Conservation (phyloP, 2,329 filamentous ascomycete species). For the Paecilomyces sp. region DNA sequence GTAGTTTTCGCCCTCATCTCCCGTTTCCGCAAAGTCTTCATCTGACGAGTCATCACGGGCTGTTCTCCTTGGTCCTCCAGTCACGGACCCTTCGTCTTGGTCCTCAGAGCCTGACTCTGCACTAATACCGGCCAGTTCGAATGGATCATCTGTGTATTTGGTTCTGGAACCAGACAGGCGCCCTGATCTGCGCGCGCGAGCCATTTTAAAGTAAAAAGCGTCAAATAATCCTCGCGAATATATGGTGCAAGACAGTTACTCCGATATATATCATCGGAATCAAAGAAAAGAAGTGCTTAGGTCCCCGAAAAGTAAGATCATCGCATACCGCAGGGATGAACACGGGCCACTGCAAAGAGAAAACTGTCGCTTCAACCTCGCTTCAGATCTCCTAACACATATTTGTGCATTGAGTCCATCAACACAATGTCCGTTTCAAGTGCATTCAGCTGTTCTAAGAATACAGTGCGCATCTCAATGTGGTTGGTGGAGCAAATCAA, state of each 20-base stretch:
- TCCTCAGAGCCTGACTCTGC: conserved; percentile 19
- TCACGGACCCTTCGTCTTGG: conserved; percentile 2
- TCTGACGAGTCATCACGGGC: conserved; percentile 20
- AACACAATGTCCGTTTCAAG: background rate
- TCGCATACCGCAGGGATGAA: background rate
- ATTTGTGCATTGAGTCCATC: background rate
- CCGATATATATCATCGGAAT: background rate
- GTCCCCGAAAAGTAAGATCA: background rate
- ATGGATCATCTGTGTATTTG: conserved; percentile 29
- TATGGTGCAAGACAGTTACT: background rate
- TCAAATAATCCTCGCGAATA: background rate
- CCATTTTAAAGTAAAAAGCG: background rate
- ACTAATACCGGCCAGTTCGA: conserved; percentile 25
- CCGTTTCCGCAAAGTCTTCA: conserved; percentile 24
- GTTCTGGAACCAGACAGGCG: conserved; percentile 23
- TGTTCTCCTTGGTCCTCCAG: conserved; percentile 11
- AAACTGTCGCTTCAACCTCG: background rate
- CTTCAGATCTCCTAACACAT: background rate
- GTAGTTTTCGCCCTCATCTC: conserved; percentile 10
- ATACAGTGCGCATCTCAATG: background rate
- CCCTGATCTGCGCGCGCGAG: conserved; percentile 24
- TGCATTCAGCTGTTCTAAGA: background rate
- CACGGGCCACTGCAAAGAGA: background rate
- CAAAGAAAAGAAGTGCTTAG: background rate
- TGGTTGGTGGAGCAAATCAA: background rate